Base-by-base conservation (phyloP, 305 asterid genomes). In the Rubia peregrina region DNA sequence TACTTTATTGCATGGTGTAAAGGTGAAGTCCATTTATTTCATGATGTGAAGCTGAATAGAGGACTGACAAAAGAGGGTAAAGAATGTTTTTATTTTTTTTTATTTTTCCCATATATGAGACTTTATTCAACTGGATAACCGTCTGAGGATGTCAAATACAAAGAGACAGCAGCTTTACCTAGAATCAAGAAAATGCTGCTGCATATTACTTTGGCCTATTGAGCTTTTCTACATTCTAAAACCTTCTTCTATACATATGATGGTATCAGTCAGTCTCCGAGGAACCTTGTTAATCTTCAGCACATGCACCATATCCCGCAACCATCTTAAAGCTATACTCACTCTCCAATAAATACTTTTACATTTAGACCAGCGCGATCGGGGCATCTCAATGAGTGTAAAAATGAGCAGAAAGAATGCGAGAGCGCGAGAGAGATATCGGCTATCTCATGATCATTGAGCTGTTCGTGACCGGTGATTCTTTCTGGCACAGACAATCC, bases 401-500 rank as follows among this genome's bases (percentile, higher is more conserved):
- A 43, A 59, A n/a, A 63, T n/a, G 59, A 14, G 30, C 53, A 57
- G 30, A 33, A 41, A 49, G 36, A 42, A 14, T 11, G n/a, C 22
- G 0, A 21, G 38, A 24, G n/a, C n/a, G 46, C 53, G 33, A 30
- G 3, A 24, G 33, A 1, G 0, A 53, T 67, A 48, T 49, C 7
- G 9, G 44, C 82, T 85, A 80, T 77, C 70, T 78, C 70, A 76
- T 76, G 66, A 75, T 14, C 60, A 68, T 56, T 43, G 92, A 79
- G 51, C 64, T 70, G 77, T 75, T 84, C 11, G 43, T 42, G 72
- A 49, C 59, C 56, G 69, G 61, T 40, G 75, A 73, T 68, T 78
- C 86, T 75, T 69, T 86, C 67, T 78, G 90, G 82, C 98, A 93
- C 64, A 93, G 79, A 80, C 98, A 90, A 72, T 93, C 98, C 0